Evolutionary conservation across 805 yeast genomes (phyloP).

Genomic region (Cyberlindnera xishuangbannaensis): DNA sequence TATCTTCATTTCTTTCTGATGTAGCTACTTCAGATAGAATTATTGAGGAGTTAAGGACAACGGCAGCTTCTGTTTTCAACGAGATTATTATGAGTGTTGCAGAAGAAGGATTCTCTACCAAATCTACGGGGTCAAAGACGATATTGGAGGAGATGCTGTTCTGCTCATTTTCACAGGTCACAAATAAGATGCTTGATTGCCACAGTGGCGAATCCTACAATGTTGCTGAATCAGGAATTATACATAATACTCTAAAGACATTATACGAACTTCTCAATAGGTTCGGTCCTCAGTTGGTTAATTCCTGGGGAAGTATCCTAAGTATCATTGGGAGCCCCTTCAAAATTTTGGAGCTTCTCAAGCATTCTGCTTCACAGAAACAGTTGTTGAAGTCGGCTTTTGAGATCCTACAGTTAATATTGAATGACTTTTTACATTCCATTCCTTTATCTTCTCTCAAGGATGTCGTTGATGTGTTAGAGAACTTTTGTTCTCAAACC

Average conservation of each 20-base stretch:
- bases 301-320: slow-evolving; percentile 75
- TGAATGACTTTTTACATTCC: slow-evolving; percentile 76
- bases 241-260: slow-evolving; percentile 54
- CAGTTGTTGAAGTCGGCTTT: slow-evolving; percentile 60
- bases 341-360: slow-evolving; percentile 29
- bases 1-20: slow-evolving; percentile 41
- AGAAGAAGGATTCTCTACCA: slow-evolving; percentile 13
- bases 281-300: slow-evolving; percentile 54
- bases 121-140: slow-evolving; percentile 3
- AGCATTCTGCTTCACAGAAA: slow-evolving; percentile 20
- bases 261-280: slow-evolving; percentile 71
- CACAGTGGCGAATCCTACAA: too few relatives aligned
- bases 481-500: slow-evolving; percentile 63
- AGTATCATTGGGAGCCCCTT: slow-evolving; percentile 55
- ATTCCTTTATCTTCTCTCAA: slow-evolving; percentile 64
- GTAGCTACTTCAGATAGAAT: slow-evolving; percentile 39
- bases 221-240: slow-evolving; percentile 63
- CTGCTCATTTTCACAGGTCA: slow-evolving; percentile 40
- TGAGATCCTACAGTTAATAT: slow-evolving; percentile 73
- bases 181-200: slow-evolving; percentile 36
- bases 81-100: slow-evolving; percentile 36
- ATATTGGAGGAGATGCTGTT: slow-evolving; percentile 45
- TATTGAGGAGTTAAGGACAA: slow-evolving; percentile 39
- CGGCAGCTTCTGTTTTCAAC: slow-evolving; percentile 48
- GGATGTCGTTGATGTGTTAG: slow-evolving; percentile 64